Base-by-base conservation (phyloP, 1,139 yeast genomes). In the Lodderomyces metapsilosis region DNA sequence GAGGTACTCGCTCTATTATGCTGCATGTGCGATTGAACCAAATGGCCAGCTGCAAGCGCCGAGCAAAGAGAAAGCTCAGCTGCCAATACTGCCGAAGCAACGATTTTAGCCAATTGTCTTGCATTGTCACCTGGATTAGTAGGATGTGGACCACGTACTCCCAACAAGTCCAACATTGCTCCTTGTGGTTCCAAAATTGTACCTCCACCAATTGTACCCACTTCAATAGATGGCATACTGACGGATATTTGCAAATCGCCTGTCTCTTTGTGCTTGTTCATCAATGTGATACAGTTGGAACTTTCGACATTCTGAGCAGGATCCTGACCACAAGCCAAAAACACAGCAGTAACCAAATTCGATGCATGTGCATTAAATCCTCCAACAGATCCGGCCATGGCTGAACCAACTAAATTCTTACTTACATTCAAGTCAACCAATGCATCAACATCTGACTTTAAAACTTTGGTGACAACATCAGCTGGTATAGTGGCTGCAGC, bases 291-390 rank as follows among this genome's bases (percentile, higher is more conserved):
- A 82, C 98, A 94, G 68, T 91, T 92, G 27, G 97, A 88, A 46
- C 95, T 84, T 68, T 92, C 99, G 43, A 94, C 98, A 59, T 91
- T 92, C 69, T 89, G 98, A 2, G 98, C 98, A 11, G 98, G 98
- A 67, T 92, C 98, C 72, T 92, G 99, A 46, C 99, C 99, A 51
- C 96, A 81, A 3, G 99, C 98, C 53, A 92, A 71, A 64, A 68
- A 92, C 22, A 92, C 84, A 9, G 98, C 98, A 23, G 98, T 92
- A 31, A 92, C 92, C 55, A 92, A 70, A 62, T 92, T 92, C 37
- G 98, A 95, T 38, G 98, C 98, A 53, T 92, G 98, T 0, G 98
- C 98, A 61, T 94, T 92, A 68, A 88, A 91, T 1, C 98, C 99
- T 57, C 99, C 99, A 53, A 92, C 78, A 25, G 96, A 81, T 37